phyloP scores from a whole-genome alignment of 2,329 filamentous ascomycete genomes.

The Metarhizium guizhouense region DNA sequence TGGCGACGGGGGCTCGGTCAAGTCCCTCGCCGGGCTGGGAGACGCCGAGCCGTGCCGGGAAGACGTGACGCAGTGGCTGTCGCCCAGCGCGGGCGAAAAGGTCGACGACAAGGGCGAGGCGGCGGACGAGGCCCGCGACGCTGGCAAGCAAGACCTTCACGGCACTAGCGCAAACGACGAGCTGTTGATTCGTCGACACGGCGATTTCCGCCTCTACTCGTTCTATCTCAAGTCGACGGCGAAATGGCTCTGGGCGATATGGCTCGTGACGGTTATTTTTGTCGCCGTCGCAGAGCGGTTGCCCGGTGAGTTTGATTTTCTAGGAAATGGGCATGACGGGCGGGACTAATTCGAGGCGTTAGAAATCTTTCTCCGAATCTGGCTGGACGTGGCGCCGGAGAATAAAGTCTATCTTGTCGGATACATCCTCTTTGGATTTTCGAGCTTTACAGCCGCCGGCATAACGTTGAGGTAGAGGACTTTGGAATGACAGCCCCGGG shows the following conservation, averaged over 20 bases:
- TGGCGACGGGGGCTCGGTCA: neutral
- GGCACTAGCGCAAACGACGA: neutral
- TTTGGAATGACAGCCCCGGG: too few species aligned
- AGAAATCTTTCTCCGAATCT: conserved; percentile 1
- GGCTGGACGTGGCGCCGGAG: neutral
- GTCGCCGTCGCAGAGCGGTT: neutral
- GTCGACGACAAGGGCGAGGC: neutral
- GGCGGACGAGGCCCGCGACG: neutral
- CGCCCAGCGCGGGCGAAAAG: neutral
- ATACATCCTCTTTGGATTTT: neutral
- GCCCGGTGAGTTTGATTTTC: neutral
- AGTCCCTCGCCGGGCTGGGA: neutral
- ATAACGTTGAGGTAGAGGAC: neutral
- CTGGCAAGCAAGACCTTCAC: neutral
- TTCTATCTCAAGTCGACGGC: neutral
- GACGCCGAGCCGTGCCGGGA: neutral
- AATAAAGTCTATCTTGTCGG: neutral
- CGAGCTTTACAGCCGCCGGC: neutral
- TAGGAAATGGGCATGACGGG: too few species aligned
- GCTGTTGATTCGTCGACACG: neutral
- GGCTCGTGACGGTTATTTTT: neutral
- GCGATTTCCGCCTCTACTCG: neutral
- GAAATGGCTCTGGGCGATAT: neutral
- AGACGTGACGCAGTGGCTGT: neutral
- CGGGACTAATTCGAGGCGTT: too few species aligned